Evolutionary conservation across 331 rosid genomes (phyloP).

Genomic region (Quercus phellos): DNA sequence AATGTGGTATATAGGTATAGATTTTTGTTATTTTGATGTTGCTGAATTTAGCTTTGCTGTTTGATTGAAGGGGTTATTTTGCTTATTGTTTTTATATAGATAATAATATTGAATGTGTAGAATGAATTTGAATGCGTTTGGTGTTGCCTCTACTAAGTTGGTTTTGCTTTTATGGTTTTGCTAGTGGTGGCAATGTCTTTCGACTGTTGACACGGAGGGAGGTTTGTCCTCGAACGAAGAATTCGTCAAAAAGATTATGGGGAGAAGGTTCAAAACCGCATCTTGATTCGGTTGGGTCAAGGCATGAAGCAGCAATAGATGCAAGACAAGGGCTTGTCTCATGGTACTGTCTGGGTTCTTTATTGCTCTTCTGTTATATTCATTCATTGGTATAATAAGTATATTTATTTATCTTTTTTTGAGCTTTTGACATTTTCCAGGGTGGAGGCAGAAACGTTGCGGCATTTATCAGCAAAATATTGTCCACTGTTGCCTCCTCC

Average conservation of each 20-base stretch:
- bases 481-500: constrained; percentile 94
- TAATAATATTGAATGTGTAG: too few relatives aligned
- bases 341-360: constrained; percentile 28
- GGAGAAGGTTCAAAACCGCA: constrained; percentile 23
- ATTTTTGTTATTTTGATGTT: background rate
- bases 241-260: constrained; percentile 33
- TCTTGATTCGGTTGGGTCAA: constrained; percentile 20
- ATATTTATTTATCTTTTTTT: background rate
- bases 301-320: constrained; percentile 35
- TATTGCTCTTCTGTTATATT: background rate
- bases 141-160: background rate
- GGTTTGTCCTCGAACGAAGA: constrained; percentile 38
- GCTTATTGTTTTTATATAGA: background rate
- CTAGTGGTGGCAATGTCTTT: constrained; percentile 45
- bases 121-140: constrained; percentile 12
- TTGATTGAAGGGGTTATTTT: background rate
- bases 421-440: constrained; percentile 27
- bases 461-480: constrained; percentile 83
- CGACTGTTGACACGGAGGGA: constrained; percentile 45
- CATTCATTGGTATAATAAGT: background rate
- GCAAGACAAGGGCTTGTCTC: constrained; percentile 48
- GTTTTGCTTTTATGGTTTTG: background rate
- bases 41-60: background rate
- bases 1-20: background rate
- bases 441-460: constrained; percentile 89